Evolutionary conservation across 495 filamentous ascomycete genomes (phyloP), one percentile per base, ranked within the genome.

Genomic region (Tetracladium setigerum): DNA sequence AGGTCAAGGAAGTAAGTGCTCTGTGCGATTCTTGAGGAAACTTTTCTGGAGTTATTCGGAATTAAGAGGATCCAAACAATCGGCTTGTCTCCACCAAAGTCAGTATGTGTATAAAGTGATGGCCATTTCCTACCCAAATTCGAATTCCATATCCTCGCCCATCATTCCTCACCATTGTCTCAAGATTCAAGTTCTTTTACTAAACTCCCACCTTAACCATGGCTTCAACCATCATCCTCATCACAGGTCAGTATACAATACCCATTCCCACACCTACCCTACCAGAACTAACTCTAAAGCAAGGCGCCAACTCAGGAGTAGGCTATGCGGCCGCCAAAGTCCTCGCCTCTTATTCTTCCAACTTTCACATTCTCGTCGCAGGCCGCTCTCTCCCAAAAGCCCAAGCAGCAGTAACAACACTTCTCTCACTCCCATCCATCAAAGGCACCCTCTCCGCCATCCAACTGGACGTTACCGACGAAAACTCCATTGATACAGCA

Each of bases 381-480:
- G 37, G 46, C 12, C 68, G 67, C 16, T 56, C 46, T 40, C 50
- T 59, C 4, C 19, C 32, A 2, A 69, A 69, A 51, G 61, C 46
- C 14, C 11, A 64, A 32, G 44, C 33, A 12, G 64, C 62, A 34
- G 52, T 51, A 9, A n/a, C 54, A 34, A 58, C 62, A 38, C 51
- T 68, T 46, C 41, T 64, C 46, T 52, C 60, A 17, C 18, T 1
- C 0, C 16, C 14, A 3, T n/a, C 27, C 4, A 42, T 46, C 17
- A 44, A 41, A 32, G 35, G 38, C 22, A 17, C n/a, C 19, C 19
- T 53, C 2, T 44, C 50, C 1, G 31, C 27, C 5, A 10, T 58
- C 5, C 24, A 46, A 31, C 62, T 75, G 27, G 70, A 75, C 42
- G 62, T 78, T 37, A 66, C 63, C 36, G 55, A 61, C 19, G 59